Base-by-base conservation (phyloP, 1,284 basidiomycete species). In the Fistulina hepatica region DNA sequence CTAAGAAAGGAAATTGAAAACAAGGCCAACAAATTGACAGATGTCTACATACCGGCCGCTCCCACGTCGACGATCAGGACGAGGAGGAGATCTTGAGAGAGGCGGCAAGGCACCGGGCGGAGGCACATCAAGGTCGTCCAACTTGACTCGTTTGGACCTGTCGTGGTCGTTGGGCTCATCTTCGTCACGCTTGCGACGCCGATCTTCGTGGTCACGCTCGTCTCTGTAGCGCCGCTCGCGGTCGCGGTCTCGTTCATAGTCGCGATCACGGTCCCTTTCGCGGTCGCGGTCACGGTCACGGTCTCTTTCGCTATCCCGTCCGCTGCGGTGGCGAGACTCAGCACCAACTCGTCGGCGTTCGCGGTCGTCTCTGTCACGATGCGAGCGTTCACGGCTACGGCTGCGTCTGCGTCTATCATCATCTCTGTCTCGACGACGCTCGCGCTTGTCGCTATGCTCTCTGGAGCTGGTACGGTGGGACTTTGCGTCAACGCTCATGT, bases 391-490 rank as follows among this genome's bases (percentile, higher is more conserved):
- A 43, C 68, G 60, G 40, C 64, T 64, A 30, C 63, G 60, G 45
- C 73, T 71, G 35, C 63, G 58, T 50, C 67, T 69, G 37, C 63
- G 66, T 36, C 65, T 67, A 45, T 55, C 64, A 24, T 76, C 71
- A 33, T 74, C 73, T 13, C 58, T 52, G 26, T 76, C 75, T 38
- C 66, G 63, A 33, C 69, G 66, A 37, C 63, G 64, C 17, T 71
- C 70, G 48, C 67, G 65, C 46, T 55, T 59, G 12, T 71, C 69
- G 44, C 67, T 30, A 21, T 34, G 62, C 32, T 79, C 77, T 45
- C 67, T 63, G 24, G 82, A 84, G 36, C 61, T 60, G 16, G 83
- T 85, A 44, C 74, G 67, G 50, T 82, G 79, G 30, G 81, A 85
- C 43, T 69, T 69, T n/a, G n/a, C n/a, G n/a, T n/a, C n/a, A n/a